These are phyloP conservation scores for Hibiscus trionum DNA, from an alignment of 345 rosid genomes.

Conservation along the genomic window DNA sequence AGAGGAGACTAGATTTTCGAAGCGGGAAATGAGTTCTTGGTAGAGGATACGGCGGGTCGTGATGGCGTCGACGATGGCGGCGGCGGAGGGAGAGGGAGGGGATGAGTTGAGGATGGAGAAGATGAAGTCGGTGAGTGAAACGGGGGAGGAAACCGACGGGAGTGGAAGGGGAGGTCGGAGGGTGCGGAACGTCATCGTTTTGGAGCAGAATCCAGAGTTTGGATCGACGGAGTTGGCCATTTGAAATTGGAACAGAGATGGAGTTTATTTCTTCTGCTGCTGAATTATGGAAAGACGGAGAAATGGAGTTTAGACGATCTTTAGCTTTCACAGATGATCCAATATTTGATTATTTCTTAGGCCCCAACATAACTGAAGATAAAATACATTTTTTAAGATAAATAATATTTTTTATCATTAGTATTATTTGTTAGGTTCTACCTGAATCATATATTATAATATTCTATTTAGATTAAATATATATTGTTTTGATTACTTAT, in stretches of 20 bases:
- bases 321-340: too few relatives aligned
- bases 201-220: slow-evolving; percentile 32
- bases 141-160: slow-evolving; percentile 21
- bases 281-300: too few relatives aligned
- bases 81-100: slow-evolving; percentile 28
- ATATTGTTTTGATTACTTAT: too few relatives aligned
- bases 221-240: slow-evolving; percentile 1
- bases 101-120: slow-evolving; percentile 32
- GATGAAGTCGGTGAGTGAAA: slow-evolving; percentile 32
- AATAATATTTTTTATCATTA: too few relatives aligned
- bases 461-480: too few relatives aligned
- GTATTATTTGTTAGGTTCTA: too few relatives aligned
- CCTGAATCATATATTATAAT: too few relatives aligned
- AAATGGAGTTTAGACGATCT: too few relatives aligned
- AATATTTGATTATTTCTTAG: too few relatives aligned
- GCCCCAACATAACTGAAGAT: too few relatives aligned
- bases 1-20: slow-evolving; percentile 25
- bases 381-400: too few relatives aligned
- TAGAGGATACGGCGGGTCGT: slow-evolving; percentile 30
- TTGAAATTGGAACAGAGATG: neutral
- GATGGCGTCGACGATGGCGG: slow-evolving; percentile 35
- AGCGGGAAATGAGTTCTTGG: slow-evolving; percentile 29
- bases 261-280: too few relatives aligned
- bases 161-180: slow-evolving; percentile 30
- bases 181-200: slow-evolving; percentile 33